These are phyloP conservation scores for Lithospermum erythrorhizon DNA, from an alignment of 257 asterid genomes.

Conservation along the genomic window DNA sequence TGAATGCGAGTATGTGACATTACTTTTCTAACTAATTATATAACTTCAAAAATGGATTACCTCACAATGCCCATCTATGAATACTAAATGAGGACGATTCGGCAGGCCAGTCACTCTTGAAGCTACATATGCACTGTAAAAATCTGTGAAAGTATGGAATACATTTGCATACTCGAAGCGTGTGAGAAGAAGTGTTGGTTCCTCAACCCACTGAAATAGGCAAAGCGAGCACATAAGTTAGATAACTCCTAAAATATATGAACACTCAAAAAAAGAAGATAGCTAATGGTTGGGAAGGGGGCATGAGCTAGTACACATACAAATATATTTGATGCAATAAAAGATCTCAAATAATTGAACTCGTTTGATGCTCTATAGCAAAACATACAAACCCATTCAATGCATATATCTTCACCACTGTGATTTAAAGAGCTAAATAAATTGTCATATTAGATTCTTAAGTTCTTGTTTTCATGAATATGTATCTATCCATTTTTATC, in stretches of 20 bases:
- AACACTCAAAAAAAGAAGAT: not conserved
- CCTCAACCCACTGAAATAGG: conserved; percentile 83
- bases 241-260: not conserved
- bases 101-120: conserved; percentile 92
- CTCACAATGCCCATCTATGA: conserved; percentile 94
- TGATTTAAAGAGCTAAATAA: not conserved
- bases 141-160: conserved; percentile 93
- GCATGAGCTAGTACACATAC: too few species aligned
- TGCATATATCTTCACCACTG: not conserved
- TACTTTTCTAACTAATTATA: not conserved
- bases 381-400: too few species aligned
- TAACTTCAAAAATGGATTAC: conserved; percentile 19
- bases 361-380: too few species aligned
- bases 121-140: conserved; percentile 91
- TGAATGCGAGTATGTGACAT: not conserved
- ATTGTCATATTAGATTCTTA: not conserved
- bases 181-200: conserved; percentile 74
- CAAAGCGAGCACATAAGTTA: conserved; percentile 5
- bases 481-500: too few species aligned
- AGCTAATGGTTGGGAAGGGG: too few species aligned
- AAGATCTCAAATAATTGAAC: too few species aligned
- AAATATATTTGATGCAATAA: too few species aligned
- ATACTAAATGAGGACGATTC: conserved; percentile 76
- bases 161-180: conserved; percentile 93
- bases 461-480: not conserved